These are phyloP conservation scores for Macrolepiota dolichaula DNA, from an alignment of 768 basidiomycete genomes.

Conservation along the genomic window DNA sequence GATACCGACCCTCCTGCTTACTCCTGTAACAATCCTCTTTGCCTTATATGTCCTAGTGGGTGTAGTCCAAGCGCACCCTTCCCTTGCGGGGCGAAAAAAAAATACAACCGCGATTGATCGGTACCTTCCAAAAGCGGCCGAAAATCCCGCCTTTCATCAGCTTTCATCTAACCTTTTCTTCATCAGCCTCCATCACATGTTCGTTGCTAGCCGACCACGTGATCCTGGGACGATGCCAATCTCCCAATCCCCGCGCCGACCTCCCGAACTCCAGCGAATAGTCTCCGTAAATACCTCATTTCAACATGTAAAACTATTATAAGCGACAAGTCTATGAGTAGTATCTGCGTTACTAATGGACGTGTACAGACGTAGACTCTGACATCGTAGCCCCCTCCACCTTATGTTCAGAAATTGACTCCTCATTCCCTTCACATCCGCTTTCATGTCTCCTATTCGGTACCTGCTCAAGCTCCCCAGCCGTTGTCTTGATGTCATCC, in stretches of 20 bases:
- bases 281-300: too few species aligned
- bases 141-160: background rate
- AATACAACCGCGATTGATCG: background rate
- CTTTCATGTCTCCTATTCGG: background rate
- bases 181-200: constrained; percentile 15
- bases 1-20: constrained; percentile 4
- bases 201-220: constrained; percentile 7
- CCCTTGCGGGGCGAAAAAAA: background rate
- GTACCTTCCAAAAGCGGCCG: background rate
- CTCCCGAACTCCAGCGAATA: background rate
- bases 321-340: too few species aligned
- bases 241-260: background rate
- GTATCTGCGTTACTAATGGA: background rate
- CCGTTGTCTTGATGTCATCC: background rate
- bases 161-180: constrained; percentile 16
- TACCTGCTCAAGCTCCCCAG: background rate
- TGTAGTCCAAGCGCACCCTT: too few species aligned
- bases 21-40: background rate
- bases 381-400: background rate
- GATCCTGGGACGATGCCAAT: background rate
- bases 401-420: background rate
- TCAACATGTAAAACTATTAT: background rate
- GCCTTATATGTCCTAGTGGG: background rate
- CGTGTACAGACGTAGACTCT: constrained; percentile 1
- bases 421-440: background rate